phyloP scores from a whole-genome alignment of 139 green algal genomes.

The Ettlia oleoabundans region DNA sequence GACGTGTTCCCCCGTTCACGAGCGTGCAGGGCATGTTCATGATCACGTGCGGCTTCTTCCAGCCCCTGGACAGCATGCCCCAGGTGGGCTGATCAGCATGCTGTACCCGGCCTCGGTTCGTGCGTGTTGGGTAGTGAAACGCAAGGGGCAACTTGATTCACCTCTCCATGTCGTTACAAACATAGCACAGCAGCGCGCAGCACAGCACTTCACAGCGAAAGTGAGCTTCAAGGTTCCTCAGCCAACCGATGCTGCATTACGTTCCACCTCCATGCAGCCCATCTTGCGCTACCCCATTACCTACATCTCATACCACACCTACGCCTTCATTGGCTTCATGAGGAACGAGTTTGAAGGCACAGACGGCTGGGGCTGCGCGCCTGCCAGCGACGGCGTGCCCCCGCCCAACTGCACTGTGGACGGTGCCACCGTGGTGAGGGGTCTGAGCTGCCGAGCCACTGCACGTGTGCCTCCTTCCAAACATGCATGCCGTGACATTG shows the following conservation, averaged over 20 bases:
- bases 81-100: not conserved
- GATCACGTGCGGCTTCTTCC: conserved; percentile 65
- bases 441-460: too few relatives aligned
- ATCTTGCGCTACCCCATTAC: conserved; percentile 74
- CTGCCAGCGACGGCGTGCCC: not conserved
- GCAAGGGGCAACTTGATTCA: too few relatives aligned
- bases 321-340: conserved; percentile 72
- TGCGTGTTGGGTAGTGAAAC: too few relatives aligned
- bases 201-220: too few relatives aligned
- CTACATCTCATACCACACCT: conserved; percentile 75
- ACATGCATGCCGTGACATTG: too few relatives aligned
- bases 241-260: not conserved
- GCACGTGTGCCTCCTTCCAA: too few relatives aligned
- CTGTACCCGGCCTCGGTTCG: too few relatives aligned
- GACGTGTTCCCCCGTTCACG: too few relatives aligned
- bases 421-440: conserved; percentile 53
- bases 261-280: conserved; percentile 18
- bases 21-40: conserved; percentile 76
- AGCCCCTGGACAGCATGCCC: conserved; percentile 60
- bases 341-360: conserved; percentile 51
- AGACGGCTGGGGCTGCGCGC: conserved; percentile 56
- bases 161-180: too few relatives aligned
- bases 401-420: conserved; percentile 41
- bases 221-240: too few relatives aligned
- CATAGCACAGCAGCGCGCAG: too few relatives aligned